Evolutionary conservation across 2,329 filamentous ascomycete species (phyloP).

Genomic region (Dactylonectria estremocensis): DNA sequence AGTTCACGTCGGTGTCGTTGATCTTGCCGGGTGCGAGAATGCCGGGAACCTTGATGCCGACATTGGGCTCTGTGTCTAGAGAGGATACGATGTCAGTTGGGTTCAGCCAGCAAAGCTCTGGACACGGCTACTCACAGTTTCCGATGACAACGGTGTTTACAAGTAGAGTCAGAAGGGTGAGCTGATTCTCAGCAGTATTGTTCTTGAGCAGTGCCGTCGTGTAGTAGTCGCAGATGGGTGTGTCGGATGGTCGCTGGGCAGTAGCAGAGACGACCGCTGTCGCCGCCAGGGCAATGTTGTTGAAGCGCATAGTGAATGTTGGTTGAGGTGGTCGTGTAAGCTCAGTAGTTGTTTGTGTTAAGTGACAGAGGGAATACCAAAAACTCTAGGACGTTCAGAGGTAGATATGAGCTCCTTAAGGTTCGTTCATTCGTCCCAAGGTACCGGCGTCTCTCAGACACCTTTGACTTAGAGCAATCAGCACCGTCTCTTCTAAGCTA

Average conservation of each 20-base stretch:
- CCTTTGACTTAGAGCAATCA: background rate
- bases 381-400: background rate
- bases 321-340: background rate
- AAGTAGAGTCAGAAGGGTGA: constrained; percentile 68
- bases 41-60: constrained; percentile 68
- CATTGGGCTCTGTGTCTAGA: constrained; percentile 68
- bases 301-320: constrained; percentile 44
- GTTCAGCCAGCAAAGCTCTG: background rate
- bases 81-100: background rate
- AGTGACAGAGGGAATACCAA: background rate
- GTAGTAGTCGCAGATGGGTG: constrained; percentile 75
- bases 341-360: background rate
- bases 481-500: background rate
- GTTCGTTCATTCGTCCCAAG: background rate
- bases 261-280: constrained; percentile 39
- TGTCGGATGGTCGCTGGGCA: constrained; percentile 64
- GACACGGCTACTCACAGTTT: constrained; percentile 62
- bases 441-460: background rate
- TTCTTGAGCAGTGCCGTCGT: constrained; percentile 71
- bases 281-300: constrained; percentile 39
- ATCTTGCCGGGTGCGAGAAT: constrained; percentile 68
- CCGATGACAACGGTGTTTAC: constrained; percentile 77
- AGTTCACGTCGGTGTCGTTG: constrained; percentile 67
- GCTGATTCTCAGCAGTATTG: constrained; percentile 73
- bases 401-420: background rate